Conservation (phyloP, 164 flowering plant species). For the Vitis amurensis region DNA sequence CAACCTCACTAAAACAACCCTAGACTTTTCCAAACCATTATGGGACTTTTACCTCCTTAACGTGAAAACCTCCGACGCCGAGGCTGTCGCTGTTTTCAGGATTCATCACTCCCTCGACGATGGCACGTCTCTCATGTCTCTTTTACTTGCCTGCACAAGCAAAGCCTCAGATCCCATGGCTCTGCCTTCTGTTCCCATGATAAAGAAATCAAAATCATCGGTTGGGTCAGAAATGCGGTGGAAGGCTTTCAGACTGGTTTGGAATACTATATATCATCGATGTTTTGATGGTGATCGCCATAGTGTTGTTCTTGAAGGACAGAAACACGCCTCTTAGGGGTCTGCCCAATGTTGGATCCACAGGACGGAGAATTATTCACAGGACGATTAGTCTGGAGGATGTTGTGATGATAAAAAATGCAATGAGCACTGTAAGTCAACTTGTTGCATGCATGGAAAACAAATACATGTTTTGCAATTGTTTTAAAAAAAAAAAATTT, state of each 20-base stretch:
- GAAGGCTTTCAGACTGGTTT: constrained; percentile 18
- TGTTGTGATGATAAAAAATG: constrained; percentile 52
- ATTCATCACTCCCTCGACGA: constrained; percentile 79
- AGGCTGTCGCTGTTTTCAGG: constrained; percentile 39
- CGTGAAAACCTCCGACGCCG: constrained; percentile 45
- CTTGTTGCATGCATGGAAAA: background rate
- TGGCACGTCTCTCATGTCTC: constrained; percentile 62
- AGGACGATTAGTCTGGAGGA: constrained; percentile 56
- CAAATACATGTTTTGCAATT: no score
- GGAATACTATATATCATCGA: constrained; percentile 50
- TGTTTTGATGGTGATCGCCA: constrained; percentile 33
- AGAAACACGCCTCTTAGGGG: constrained; percentile 47
- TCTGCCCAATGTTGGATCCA: constrained; percentile 20
- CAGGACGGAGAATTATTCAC: constrained; percentile 38
- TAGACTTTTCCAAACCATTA: constrained; percentile 54
- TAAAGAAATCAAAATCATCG: constrained; percentile 5
- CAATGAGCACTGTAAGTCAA: constrained; percentile 33
- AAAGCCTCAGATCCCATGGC: constrained; percentile 41
- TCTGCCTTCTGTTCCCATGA: constrained; percentile 48
- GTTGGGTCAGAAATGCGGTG: no score
- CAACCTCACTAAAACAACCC: constrained; percentile 29
- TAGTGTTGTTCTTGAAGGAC: constrained; percentile 39
- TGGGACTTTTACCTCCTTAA: constrained; percentile 77
- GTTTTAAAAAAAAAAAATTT: no score
- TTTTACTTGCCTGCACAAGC: constrained; percentile 52